Percentiles rank a stretch among this genome's conserved stretches.
Evolutionary conservation across 305 asterid genomes (phyloP).

Genomic region (Rubia balearica): DNA sequence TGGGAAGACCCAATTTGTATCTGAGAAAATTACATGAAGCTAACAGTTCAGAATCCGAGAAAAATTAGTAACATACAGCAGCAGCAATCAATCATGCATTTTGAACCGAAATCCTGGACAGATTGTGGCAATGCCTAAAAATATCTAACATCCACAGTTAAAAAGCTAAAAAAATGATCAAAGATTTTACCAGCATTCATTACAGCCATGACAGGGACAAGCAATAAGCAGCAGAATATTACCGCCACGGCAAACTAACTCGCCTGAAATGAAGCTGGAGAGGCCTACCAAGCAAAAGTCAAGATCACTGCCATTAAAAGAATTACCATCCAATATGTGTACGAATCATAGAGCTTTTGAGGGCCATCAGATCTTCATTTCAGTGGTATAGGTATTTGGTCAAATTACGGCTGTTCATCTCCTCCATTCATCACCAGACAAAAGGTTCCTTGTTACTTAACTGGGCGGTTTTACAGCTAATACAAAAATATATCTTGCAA

Average conservation of each 20-base stretch:
- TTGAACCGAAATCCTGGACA: too few species aligned
- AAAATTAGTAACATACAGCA: too few species aligned
- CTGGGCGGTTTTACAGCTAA: conserved; percentile 13
- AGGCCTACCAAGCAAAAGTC: background rate
- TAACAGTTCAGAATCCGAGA: too few species aligned
- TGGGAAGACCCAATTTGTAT: too few species aligned
- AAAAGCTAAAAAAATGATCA: background rate
- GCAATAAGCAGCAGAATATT: background rate
- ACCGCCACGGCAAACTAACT: conserved; percentile 1
- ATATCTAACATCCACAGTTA: background rate
- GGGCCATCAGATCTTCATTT: conserved; percentile 20
- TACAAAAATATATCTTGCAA: conserved; percentile 11
- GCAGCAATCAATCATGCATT: background rate
- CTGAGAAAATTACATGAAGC: too few species aligned
- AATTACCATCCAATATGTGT: background rate
- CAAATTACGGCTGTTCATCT: conserved; percentile 19
- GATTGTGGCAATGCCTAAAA: background rate
- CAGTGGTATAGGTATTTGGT: conserved; percentile 15
- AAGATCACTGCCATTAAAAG: background rate
- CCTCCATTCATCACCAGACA: conserved; percentile 20
- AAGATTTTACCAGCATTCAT: background rate
- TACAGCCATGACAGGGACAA: background rate
- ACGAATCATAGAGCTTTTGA: conserved; percentile 13
- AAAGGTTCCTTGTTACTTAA: conserved; percentile 5
- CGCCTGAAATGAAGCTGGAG: conserved; percentile 1